Percentiles rank a stretch among this genome's conserved stretches.
phyloP scores from a whole-genome alignment of 2,329 filamentous ascomycete genomes.

The Grosmannia serpens region DNA sequence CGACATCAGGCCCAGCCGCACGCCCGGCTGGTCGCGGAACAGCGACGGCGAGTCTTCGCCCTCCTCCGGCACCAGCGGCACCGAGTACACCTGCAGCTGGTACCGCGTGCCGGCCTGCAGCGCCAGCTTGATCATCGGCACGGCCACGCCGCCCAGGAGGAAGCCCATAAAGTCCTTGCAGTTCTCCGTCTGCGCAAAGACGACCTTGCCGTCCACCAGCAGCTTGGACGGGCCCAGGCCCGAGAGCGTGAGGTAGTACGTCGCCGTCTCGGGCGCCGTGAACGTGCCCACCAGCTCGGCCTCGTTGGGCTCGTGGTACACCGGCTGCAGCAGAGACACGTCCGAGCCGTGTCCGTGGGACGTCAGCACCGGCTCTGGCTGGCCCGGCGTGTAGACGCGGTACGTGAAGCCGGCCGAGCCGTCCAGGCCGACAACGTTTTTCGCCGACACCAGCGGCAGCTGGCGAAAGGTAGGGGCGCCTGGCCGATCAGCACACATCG shows the following conservation, averaged over 20 bases:
- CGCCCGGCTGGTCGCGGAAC: background rate
- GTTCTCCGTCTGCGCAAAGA: conserved; percentile 54
- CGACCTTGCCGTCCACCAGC: conserved; percentile 41
- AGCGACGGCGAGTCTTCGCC: background rate
- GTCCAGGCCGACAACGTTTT: background rate
- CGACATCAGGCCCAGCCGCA: background rate
- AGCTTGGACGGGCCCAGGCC: background rate
- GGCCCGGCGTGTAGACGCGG: background rate
- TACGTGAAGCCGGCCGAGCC: background rate
- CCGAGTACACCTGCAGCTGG: conserved; percentile 53
- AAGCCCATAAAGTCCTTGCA: conserved; percentile 37
- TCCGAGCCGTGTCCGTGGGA: background rate
- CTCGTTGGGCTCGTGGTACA: background rate
- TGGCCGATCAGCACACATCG: background rate
- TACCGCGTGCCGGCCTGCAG: conserved; percentile 49
- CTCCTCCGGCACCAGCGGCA: conserved; percentile 54
- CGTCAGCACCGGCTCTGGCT: background rate
- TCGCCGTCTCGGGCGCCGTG: background rate
- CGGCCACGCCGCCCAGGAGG: conserved; percentile 58
- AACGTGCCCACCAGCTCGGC: background rate
- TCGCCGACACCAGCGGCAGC: background rate
- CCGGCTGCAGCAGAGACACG: background rate
- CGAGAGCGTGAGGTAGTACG: background rate
- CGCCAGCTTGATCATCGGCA: conserved; percentile 48
- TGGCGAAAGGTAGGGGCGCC: background rate